Conservation (phyloP, 164 flowering plant species). For the Saururus chinensis region DNA sequence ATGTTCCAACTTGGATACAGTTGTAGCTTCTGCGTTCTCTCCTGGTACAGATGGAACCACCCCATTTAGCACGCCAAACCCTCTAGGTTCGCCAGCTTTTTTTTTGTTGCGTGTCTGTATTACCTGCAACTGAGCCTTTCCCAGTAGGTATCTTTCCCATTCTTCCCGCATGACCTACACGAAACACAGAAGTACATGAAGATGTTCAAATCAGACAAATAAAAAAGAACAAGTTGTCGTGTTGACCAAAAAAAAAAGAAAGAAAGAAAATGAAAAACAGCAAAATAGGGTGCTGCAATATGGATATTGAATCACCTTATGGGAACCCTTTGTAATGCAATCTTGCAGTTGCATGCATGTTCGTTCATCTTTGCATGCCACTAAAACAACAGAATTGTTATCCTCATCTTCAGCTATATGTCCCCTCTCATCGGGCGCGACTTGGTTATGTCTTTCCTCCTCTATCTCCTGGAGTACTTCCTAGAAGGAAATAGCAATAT, state of each 20-base stretch:
- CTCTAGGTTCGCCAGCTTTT: slow-evolving; percentile 64
- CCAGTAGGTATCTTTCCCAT: slow-evolving; percentile 85
- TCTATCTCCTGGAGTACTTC: slow-evolving; percentile 84
- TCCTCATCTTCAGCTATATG: slow-evolving; percentile 17
- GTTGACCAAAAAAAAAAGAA: too few relatives aligned
- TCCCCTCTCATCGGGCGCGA: slow-evolving; percentile 24
- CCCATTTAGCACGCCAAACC: slow-evolving; percentile 90
- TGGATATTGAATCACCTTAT: slow-evolving; percentile 37
- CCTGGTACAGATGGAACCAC: slow-evolving; percentile 37
- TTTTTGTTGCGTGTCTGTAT: slow-evolving; percentile 43
- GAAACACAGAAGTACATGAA: neutral
- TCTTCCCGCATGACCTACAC: slow-evolving; percentile 78
- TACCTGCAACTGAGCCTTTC: slow-evolving; percentile 66
- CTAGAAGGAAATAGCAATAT: slow-evolving; percentile 17
- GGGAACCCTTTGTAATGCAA: slow-evolving; percentile 51
- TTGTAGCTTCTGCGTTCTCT: slow-evolving; percentile 49
- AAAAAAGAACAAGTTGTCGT: too few relatives aligned
- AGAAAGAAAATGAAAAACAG: neutral
- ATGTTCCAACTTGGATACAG: slow-evolving; percentile 58
- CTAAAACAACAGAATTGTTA: slow-evolving; percentile 49
- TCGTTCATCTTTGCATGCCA: slow-evolving; percentile 92
- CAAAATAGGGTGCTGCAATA: neutral
- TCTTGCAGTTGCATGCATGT: slow-evolving; percentile 97
- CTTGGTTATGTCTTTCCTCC: slow-evolving; percentile 57
- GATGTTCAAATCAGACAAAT: too few relatives aligned